Evolutionary conservation across 176 grass and related monocot genomes (phyloP).

Genomic region (Tuctoria greenei): DNA sequence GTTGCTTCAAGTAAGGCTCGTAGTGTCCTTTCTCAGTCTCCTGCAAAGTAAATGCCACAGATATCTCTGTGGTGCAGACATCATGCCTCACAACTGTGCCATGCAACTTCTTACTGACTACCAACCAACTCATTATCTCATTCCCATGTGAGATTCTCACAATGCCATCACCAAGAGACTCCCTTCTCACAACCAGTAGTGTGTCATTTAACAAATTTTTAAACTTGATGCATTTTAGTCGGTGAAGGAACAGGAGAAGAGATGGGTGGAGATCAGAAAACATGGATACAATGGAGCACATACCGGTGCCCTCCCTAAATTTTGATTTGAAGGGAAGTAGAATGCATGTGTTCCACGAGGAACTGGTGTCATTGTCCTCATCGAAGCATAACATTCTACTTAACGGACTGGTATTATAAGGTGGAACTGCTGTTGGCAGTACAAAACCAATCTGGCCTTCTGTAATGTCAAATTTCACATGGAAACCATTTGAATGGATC

Average conservation of each 20-base stretch:
- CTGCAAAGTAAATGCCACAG: constrained; percentile 88
- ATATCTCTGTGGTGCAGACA: constrained; percentile 80
- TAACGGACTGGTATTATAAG: constrained; percentile 50
- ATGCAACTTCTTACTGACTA: constrained; percentile 71
- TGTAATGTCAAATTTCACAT: constrained; percentile 94
- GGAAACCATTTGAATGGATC: constrained; percentile 99
- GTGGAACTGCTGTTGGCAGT: constrained; percentile 75
- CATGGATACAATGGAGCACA: constrained; percentile 79
- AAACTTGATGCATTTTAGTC: constrained; percentile 78
- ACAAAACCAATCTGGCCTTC: constrained; percentile 98
- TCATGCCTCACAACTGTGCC: constrained; percentile 59
- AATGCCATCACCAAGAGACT: constrained; percentile 76
- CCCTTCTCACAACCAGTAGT: constrained; percentile 72
- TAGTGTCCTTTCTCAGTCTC: constrained; percentile 65
- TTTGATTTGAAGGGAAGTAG: constrained; percentile 83
- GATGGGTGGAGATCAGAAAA: constrained; percentile 98
- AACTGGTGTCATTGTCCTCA: constrained; percentile 32
- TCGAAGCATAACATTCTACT: constrained; percentile 59
- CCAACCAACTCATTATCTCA: constrained; percentile 86
- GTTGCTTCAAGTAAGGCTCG: constrained; percentile 69
- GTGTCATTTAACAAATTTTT: constrained; percentile 68
- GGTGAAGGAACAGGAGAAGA: constrained; percentile 86
- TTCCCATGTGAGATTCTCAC: constrained; percentile 83
- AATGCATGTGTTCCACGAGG: constrained; percentile 81
- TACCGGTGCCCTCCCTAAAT: constrained; percentile 50